Evolutionary conservation across 2,329 filamentous ascomycete species (phyloP), one percentile per base, ranked within the genome.

Genomic region (Sporothrix protearum): DNA sequence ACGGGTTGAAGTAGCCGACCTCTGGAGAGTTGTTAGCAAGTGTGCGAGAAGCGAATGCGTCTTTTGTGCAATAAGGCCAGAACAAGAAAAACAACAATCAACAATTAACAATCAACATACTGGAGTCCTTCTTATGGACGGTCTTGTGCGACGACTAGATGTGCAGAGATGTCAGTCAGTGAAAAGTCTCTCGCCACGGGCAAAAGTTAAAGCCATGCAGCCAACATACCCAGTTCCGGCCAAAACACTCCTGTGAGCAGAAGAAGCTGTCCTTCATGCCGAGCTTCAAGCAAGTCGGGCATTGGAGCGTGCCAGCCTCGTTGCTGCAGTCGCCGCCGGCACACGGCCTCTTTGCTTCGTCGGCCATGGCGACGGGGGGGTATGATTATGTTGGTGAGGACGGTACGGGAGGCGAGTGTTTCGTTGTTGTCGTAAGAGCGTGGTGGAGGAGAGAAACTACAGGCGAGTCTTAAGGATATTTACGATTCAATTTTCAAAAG

Each of bases 221-320:
- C 22, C 8, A 2, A 59, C 68, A 1, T 19, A 98, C 96, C 96
- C 96, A 99, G 85, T 94, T 99, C 81, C 90, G 91, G 86, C 97
- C 98, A 84, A 99, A 99, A 85, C 96, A 99, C 77, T 98, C 96
- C 81, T 99, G 96, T 36, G 94, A 94, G 85, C 96, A 99, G 84
- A 98, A 99, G 83, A 90, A 97, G 83, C 93, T 97, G 78, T 96
- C 93, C 79, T 94, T 89, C 77, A 90, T 91, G 70, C 91, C 92
- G 59, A 94, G 84, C 83, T 97, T 97, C 78, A 97, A 86, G 80
- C 96, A 99, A 67, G 93, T 98, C 70, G 96, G 96, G 81, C 96
- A 99, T 81, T 98, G 94, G 63, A 99, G 84, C 70, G 90, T 85
- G 73, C 93, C 91, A 71, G 94, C 94, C 75, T 95, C 91, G 75